Base-by-base conservation (phyloP, 192 early-diverging fungal species). In the Podila minutissima region DNA sequence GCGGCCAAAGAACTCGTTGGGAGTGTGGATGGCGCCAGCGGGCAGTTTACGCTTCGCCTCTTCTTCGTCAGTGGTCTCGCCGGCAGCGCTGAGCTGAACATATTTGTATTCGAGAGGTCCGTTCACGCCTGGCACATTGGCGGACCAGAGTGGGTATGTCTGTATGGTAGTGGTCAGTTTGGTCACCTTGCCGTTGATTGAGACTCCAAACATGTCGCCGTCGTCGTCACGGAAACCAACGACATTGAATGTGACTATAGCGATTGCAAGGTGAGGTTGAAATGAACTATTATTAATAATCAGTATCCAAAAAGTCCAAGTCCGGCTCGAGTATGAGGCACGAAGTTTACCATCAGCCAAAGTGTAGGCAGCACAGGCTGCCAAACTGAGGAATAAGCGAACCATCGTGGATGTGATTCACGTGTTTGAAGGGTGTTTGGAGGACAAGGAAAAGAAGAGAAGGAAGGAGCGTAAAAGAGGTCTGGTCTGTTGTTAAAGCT, bases 61-160 rank as follows among this genome's bases (percentile, higher is more conserved):
- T 48, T 71, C 75, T 60, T 65, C 5, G 17, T 71, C 28, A 22
- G 46, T 20, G 11, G 64, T 41, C 48, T 77, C 71, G 31, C 69
- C 69, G n/a, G 28, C 46, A 33, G 26, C 57, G 22, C 59, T 41
- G 33, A 74, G 19, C 1, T 71, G 75, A 19, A 77, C 75, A 41
- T 70, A 77, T 53, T 59, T 65, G 69, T 77, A 77, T 9, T 51
- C 26, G 3, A 77, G 64, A 5, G 75, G 75, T 13, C 24, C 75
- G n/a, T 77, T 17, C 8, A 77, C 69, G 5, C 58, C 75, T 15
- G 64, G 49, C 5, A 71, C 58, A 57, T 77, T 66, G 55, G 75
- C 75, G 60, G 75, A 72, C 75, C 75, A 79, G 50, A 79, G 75
- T 17, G 75, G 75, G 32, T 79, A 79, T 2, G 31, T 71, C 1